phyloP scores from a whole-genome alignment of 2,329 filamentous ascomycete species.

The Dactylellina sp. region DNA sequence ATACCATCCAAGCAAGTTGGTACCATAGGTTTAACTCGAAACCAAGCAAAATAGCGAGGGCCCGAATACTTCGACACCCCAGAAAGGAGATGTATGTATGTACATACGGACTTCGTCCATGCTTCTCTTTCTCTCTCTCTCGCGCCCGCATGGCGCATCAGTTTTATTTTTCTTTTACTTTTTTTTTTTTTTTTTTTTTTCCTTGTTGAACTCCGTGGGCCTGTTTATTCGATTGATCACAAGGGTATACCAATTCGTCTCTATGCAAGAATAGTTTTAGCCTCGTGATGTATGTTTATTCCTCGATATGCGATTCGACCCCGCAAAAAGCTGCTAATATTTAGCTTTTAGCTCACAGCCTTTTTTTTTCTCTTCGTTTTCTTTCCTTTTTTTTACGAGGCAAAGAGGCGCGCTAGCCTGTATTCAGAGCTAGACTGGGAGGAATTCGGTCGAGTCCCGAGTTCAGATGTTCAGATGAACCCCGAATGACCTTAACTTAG shows the following conservation, averaged over 20 bases:
- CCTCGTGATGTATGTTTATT: constrained; percentile 54
- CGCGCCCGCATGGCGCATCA: constrained; percentile 10
- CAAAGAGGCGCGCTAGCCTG: constrained; percentile 1
- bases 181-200: constrained; percentile 16
- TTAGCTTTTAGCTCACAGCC: constrained; percentile 1
- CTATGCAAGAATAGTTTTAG: constrained; percentile 18
- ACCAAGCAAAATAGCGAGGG: constrained; percentile 22
- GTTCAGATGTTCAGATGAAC: constrained; percentile 41
- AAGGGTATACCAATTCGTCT: constrained; percentile 33
- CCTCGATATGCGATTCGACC: constrained; percentile 41
- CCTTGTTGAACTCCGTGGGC: constrained; percentile 15
- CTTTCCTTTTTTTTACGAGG: constrained; percentile 9
- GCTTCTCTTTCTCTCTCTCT: neutral
- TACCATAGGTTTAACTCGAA: constrained; percentile 29
- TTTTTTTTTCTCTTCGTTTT: constrained; percentile 5
- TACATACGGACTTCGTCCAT: constrained; percentile 3
- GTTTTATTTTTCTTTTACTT: neutral
- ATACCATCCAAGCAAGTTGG: constrained; percentile 19
- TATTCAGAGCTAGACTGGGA: constrained; percentile 25
- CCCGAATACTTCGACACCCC: neutral
- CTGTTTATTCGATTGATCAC: constrained; percentile 54
- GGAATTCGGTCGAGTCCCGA: constrained; percentile 55
- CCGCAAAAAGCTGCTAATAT: constrained; percentile 28
- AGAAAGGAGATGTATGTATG: neutral
- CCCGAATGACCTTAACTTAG: constrained; percentile 31